Percentiles rank a stretch among this genome's conserved stretches.
Conservation (phyloP, 2,329 filamentous ascomycete species). For the Aspergillus ibericus region DNA sequence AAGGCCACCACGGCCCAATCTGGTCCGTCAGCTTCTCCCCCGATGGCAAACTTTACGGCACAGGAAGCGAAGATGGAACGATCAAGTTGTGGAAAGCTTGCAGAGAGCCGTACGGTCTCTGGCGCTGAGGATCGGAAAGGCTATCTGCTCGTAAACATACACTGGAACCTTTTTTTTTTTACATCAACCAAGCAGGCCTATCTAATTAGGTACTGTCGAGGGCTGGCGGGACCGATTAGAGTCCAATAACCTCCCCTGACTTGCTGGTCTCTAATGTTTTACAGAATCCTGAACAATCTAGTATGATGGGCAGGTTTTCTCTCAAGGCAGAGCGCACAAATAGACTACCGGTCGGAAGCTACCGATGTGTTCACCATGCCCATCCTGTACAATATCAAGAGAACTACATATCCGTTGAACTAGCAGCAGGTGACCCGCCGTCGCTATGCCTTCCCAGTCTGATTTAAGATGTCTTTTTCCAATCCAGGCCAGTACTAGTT, state of each 20-base stretch:
- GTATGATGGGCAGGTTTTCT: too few relatives aligned
- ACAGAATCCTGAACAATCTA: too few relatives aligned
- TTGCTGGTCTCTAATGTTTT: too few relatives aligned
- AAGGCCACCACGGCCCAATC: conserved; percentile 94
- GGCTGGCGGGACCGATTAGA: too few relatives aligned
- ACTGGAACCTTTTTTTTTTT: background rate
- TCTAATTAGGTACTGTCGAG: too few relatives aligned
- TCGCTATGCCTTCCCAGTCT: conserved; percentile 2
- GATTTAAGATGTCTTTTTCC: background rate
- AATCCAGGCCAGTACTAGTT: background rate
- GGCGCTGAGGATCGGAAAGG: conserved; percentile 48
- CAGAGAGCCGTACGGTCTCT: conserved; percentile 64
- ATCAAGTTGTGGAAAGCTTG: conserved; percentile 86
- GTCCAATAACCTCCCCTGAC: too few relatives aligned
- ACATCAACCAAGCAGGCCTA: background rate
- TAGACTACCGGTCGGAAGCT: background rate
- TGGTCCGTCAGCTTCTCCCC: conserved; percentile 96
- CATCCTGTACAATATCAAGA: background rate
- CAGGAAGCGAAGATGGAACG: conserved; percentile 93
- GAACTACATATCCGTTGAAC: background rate
- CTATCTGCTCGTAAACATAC: background rate
- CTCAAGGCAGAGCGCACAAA: too few relatives aligned
- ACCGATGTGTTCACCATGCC: background rate
- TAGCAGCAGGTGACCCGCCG: background rate
- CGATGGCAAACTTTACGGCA: conserved; percentile 93